These are phyloP conservation scores for Schizosaccharomyces lindneri DNA, from an alignment of 805 yeast genomes.

Conservation along the genomic window DNA sequence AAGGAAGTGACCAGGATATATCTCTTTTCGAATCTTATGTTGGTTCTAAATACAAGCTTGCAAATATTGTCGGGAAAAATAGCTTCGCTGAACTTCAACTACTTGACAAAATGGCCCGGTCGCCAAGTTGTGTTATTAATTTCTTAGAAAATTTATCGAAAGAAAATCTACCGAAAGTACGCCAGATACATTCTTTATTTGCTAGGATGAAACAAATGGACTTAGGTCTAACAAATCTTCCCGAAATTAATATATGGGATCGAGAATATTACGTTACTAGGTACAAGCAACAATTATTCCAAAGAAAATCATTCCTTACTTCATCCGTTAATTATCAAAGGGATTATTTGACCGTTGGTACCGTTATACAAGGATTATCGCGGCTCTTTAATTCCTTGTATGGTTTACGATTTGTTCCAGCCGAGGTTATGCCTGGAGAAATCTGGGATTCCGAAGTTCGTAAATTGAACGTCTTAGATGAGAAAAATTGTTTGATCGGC, in stretches of 20 bases:
- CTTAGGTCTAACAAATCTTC: slow-evolving; percentile 11
- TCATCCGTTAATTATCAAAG: slow-evolving; percentile 24
- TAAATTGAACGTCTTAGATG: slow-evolving; percentile 49
- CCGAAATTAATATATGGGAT: slow-evolving; percentile 65
- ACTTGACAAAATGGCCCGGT: slow-evolving; percentile 71
- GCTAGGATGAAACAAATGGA: slow-evolving; percentile 18
- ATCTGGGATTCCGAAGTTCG: slow-evolving; percentile 77
- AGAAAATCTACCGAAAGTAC: slow-evolving; percentile 28
- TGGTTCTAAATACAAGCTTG: slow-evolving; percentile 40
- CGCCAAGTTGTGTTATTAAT: slow-evolving; percentile 46
- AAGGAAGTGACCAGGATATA: slow-evolving; percentile 39
- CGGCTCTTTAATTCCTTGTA: slow-evolving; percentile 44
- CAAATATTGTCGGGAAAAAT: slow-evolving; percentile 43
- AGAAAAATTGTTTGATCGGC: slow-evolving; percentile 30
- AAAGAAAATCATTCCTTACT: slow-evolving; percentile 10
- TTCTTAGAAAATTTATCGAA: slow-evolving; percentile 38
- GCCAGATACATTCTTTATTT: slow-evolving; percentile 29
- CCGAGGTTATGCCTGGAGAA: slow-evolving; percentile 39
- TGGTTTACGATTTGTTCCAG: slow-evolving; percentile 54
- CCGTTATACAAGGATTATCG: slow-evolving; percentile 63
- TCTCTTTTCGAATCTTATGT: slow-evolving; percentile 32
- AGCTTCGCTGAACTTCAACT: slow-evolving; percentile 62
- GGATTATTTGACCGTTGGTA: slow-evolving; percentile 59
- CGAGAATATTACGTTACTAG: slow-evolving; percentile 37
- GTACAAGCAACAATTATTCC: slow-evolving; percentile 12